phyloP scores from a whole-genome alignment of 225 moss, liverwort and hornwort genomes.

The Physcomitrellopsis africana region DNA sequence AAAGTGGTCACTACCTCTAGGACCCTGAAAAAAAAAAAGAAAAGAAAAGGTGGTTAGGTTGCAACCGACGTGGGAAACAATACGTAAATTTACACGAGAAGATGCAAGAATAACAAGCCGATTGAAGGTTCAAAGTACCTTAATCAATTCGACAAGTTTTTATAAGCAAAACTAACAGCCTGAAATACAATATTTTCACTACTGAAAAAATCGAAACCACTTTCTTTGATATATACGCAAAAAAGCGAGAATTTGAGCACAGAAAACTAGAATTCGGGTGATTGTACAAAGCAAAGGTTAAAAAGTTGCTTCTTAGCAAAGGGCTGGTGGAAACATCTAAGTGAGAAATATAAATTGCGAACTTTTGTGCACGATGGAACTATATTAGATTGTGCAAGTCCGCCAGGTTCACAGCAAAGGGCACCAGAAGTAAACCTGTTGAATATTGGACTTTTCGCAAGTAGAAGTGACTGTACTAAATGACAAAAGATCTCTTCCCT shows the following conservation, averaged over 20 bases:
- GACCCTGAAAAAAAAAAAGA: slow-evolving; percentile 50
- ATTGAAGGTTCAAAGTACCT: slow-evolving; percentile 1
- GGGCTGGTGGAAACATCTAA: background rate
- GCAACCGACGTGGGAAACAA: background rate
- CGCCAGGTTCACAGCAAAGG: background rate
- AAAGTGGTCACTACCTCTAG: slow-evolving; percentile 82
- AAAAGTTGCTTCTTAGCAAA: background rate
- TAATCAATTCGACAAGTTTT: background rate
- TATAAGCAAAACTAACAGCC: background rate
- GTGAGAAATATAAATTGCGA: background rate
- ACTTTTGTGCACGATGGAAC: background rate
- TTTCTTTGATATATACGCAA: background rate
- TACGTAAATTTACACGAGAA: background rate
- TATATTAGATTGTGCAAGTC: background rate
- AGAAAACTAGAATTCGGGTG: background rate
- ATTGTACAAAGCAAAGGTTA: too few relatives aligned
- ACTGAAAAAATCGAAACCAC: background rate
- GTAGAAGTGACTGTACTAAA: slow-evolving; percentile 89
- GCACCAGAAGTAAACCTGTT: slow-evolving; percentile 56
- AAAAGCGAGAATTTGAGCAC: background rate
- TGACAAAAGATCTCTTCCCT: slow-evolving; percentile 97
- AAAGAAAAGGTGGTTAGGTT: slow-evolving; percentile 8
- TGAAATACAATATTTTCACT: background rate
- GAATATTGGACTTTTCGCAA: slow-evolving; percentile 91
- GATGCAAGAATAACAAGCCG: background rate